Conservation (phyloP, 73 alveolate species). For the Blepharisma stoltei region DNA sequence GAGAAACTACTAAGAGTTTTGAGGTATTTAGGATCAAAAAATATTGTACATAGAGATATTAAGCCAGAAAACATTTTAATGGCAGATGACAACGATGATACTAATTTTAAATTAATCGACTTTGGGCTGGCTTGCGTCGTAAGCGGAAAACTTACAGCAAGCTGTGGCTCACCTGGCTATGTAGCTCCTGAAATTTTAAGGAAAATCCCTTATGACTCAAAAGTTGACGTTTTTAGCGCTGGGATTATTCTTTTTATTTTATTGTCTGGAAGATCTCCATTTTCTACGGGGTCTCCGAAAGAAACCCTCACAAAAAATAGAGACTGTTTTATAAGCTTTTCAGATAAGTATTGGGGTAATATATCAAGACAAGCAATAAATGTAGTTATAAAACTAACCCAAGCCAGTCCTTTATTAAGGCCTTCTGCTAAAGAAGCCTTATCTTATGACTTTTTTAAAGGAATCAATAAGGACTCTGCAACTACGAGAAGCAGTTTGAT, state of each 20-base stretch:
- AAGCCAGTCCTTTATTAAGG: constrained; percentile 28
- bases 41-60: constrained; percentile 47
- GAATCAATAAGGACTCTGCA: no score
- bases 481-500: no score
- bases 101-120: constrained; percentile 65
- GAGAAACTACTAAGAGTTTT: constrained; percentile 35
- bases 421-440: constrained; percentile 43
- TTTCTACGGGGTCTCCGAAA: constrained; percentile 38
- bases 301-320: constrained; percentile 43
- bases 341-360: constrained; percentile 25
- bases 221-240: constrained; percentile 62
- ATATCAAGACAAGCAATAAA: constrained; percentile 31
- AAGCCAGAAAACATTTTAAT: constrained; percentile 53
- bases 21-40: constrained; percentile 31
- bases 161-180: constrained; percentile 76
- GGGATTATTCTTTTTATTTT: constrained; percentile 58
- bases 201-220: constrained; percentile 39
- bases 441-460: constrained; percentile 39
- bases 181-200: constrained; percentile 68
- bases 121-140: constrained; percentile 48
- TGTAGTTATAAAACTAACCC: constrained; percentile 34
- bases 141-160: constrained; percentile 40
- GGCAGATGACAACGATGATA: constrained; percentile 29
- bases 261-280: constrained; percentile 53
- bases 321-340: constrained; percentile 40